Base-by-base conservation (phyloP, 1,284 basidiomycete species). In the Ceratorhiza oryzae-sativae region DNA sequence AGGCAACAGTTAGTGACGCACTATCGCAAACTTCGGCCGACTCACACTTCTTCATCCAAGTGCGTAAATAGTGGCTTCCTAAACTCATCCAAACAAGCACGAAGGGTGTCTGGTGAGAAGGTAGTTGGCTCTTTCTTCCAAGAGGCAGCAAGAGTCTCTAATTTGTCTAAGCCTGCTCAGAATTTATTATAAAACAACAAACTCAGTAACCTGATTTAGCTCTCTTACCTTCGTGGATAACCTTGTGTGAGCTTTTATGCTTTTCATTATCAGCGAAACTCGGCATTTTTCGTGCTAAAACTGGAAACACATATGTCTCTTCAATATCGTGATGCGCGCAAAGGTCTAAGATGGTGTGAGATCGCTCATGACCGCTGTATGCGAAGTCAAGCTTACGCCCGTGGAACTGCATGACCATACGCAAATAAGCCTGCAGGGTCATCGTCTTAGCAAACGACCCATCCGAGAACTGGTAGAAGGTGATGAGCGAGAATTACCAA, bases 41-140 rank as follows among this genome's bases (percentile, higher is more conserved):
- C 63, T 68, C 23, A 68, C 63, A 68, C 63, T 68, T 68, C 63
- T 45, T 68, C 63, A 3, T 42, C 49, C 23, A 68, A 25, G 39
- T 68, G 63, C 20, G 49, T 68, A 39, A 68, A 68, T 15, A 68
- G 32, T 18, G 63, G 63, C 23, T 32, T 68, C 42, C 51, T 55
- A 25, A 68, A 68, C 27, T 68, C 63, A 18, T 68, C 63, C 42
- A 68, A n/a, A 15, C 63, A 68, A 23, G 63, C 20, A 45, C 63
- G 63, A 20, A 68, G 51, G 20, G 36, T 30, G 20, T 18, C 18
- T 42, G 63, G 63, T 15, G 63, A 68, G 25, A 68, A 68, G 12
- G 63, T 68, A 3, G 51, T 55, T 25, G 63, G 63, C 4, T 68
- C 63, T 8, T 41, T 36, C 27, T 56, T 45, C 63, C 63, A 68